These are phyloP conservation scores for Podospora fimiseda DNA, from an alignment of 495 filamentous ascomycete genomes.

Conservation along the genomic window DNA sequence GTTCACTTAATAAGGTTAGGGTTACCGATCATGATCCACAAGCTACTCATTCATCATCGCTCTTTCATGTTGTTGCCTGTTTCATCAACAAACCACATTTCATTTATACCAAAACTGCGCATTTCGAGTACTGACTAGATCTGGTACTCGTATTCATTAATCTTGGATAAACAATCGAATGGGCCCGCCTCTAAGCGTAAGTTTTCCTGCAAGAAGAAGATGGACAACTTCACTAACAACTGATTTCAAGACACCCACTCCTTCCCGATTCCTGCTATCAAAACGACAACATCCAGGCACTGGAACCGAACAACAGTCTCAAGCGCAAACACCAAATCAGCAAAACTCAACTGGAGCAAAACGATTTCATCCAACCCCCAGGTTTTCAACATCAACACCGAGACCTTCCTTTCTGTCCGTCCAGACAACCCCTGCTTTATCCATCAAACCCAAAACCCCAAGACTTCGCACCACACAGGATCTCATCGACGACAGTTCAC, in stretches of 20 bases:
- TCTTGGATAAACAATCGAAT: background rate
- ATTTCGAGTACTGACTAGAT: background rate
- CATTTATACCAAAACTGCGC: background rate
- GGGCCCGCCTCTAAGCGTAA: slow-evolving; percentile 8
- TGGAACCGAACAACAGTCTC: slow-evolving; percentile 26
- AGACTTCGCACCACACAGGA: slow-evolving; percentile 21
- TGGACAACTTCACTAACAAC: background rate
- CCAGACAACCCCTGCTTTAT: slow-evolving; percentile 14
- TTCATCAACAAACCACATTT: background rate
- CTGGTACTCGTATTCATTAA: background rate
- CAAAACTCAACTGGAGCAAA: slow-evolving; percentile 20
- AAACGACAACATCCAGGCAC: slow-evolving; percentile 24
- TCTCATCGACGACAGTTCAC: slow-evolving; percentile 20
- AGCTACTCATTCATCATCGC: background rate
- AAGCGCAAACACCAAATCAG: slow-evolving; percentile 26
- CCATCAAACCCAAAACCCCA: slow-evolving; percentile 15
- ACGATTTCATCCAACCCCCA: slow-evolving; percentile 37
- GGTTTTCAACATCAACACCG: slow-evolving; percentile 29
- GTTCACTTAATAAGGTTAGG: background rate
- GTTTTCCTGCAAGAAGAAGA: background rate
- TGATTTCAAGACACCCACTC: slow-evolving; percentile 33
- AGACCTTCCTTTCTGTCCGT: slow-evolving; percentile 18
- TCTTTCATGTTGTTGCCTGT: background rate
- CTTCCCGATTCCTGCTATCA: slow-evolving; percentile 36
- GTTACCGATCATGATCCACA: background rate